Evolutionary conservation across 805 yeast genomes (phyloP).

Genomic region (Sugiyamaella qingdaonensis): DNA sequence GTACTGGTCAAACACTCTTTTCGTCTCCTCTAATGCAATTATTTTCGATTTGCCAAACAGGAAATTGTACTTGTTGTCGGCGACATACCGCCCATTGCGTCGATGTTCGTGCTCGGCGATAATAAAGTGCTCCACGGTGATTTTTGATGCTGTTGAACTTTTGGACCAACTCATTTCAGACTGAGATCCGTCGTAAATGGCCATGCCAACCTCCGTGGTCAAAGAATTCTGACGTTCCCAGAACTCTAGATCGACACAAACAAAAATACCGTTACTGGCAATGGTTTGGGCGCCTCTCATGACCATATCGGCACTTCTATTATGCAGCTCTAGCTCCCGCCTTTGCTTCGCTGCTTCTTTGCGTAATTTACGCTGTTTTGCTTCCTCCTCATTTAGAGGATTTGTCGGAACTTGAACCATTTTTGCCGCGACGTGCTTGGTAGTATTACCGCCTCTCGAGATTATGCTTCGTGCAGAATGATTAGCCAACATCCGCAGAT

Average conservation of each 20-base stretch:
- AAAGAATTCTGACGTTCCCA: conserved; percentile 16
- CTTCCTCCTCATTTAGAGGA: no score
- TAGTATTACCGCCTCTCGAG: no score
- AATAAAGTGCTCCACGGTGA: conserved; percentile 14
- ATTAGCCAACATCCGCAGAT: no score
- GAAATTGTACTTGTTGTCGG: conserved; percentile 49
- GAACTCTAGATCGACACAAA: conserved; percentile 19
- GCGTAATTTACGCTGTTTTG: no score
- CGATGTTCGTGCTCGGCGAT: conserved; percentile 38
- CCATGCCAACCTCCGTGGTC: conserved; percentile 21
- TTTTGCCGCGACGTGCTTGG: no score
- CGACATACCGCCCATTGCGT: conserved; percentile 51
- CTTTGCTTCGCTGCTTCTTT: no score
- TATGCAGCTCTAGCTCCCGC: no score
- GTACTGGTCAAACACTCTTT: conserved; percentile 25
- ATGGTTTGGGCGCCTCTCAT: not conserved
- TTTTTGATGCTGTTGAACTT: not conserved
- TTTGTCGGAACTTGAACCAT: no score
- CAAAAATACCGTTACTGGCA: conserved; percentile 1
- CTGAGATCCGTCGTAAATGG: conserved; percentile 14
- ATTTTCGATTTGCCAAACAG: conserved; percentile 47
- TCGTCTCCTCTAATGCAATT: conserved; percentile 34
- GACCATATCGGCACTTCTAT: not conserved
- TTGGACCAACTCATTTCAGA: not conserved
- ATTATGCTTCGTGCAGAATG: no score